Evolutionary conservation across 192 early-diverging fungal species (phyloP).

Genomic region (Mortierella claussenii): DNA sequence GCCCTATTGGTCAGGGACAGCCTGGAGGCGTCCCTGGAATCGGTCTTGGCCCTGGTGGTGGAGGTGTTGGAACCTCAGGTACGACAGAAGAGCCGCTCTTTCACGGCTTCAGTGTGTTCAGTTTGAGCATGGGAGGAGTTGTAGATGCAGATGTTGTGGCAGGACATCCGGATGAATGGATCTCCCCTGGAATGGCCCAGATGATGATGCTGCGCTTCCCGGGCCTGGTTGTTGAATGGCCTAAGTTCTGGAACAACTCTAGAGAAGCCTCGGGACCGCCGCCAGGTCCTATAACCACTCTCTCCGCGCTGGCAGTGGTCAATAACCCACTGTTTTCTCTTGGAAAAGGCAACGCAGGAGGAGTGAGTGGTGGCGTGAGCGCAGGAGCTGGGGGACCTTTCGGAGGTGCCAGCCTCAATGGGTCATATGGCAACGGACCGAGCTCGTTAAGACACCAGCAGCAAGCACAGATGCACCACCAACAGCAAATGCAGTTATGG

Average conservation of each 20-base stretch:
- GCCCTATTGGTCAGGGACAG: constrained; percentile 1
- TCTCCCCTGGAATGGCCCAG: constrained; percentile 46
- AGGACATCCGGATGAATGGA: constrained; percentile 47
- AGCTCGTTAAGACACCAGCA: constrained; percentile 49
- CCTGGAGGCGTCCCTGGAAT: constrained; percentile 42
- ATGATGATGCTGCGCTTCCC: constrained; percentile 55
- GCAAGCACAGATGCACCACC: constrained; percentile 53
- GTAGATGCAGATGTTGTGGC: constrained; percentile 24
- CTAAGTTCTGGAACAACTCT: constrained; percentile 50
- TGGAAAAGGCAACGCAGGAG: constrained; percentile 34
- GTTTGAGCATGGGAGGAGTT: constrained; percentile 36
- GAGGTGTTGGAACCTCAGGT: too few species aligned
- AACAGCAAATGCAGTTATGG: constrained; percentile 51
- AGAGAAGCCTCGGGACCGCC: constrained; percentile 36
- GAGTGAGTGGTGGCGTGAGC: constrained; percentile 28
- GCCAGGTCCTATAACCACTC: constrained; percentile 41
- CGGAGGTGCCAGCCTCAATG: constrained; percentile 35
- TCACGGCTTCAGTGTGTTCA: constrained; percentile 35
- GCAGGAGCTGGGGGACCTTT: constrained; percentile 46
- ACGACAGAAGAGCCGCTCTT: background rate
- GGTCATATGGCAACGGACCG: constrained; percentile 28
- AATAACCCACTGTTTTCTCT: constrained; percentile 37
- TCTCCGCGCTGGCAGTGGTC: constrained; percentile 39
- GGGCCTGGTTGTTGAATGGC: constrained; percentile 45
- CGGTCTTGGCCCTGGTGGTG: constrained; percentile 11